Conservation (phyloP, 2,329 filamentous ascomycete species). For the Fusarium beomiforme region DNA sequence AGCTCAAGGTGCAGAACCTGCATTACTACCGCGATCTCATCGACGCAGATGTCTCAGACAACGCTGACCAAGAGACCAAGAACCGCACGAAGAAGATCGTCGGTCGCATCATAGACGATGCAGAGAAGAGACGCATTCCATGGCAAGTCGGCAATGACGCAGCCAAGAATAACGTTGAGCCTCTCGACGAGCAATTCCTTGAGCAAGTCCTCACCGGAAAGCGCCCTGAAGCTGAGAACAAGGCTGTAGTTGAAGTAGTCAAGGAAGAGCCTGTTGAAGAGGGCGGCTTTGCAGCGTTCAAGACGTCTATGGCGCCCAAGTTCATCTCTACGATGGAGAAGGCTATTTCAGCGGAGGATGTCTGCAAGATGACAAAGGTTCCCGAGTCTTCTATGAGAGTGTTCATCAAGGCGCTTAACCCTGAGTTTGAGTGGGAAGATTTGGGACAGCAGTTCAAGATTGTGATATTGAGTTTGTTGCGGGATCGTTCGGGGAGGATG, state of each 20-base stretch:
- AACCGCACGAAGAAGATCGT: background rate
- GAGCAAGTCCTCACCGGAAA: background rate
- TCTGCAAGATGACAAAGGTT: background rate
- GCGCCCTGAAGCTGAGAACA: fast-evolving
- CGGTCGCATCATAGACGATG: background rate
- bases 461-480: background rate
- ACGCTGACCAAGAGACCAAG: background rate
- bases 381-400: background rate
- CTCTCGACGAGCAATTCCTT: conserved; percentile 4
- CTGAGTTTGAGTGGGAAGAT: conserved; percentile 1
- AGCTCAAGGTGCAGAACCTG: conserved; percentile 14
- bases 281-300: background rate
- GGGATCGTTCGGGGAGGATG: background rate
- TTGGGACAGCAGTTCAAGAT: conserved; percentile 3
- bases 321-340: conserved; percentile 3
- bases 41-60: background rate
- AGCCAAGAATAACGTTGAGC: background rate
- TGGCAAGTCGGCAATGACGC: conserved; percentile 13
- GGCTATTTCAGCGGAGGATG: background rate
- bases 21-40: background rate
- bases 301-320: background rate
- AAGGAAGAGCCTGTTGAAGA: fast-evolving
- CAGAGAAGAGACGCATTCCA: background rate
- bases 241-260: fast-evolving
- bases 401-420: background rate